These are phyloP conservation scores for Talaromyces sp. DNA, from an alignment of 2,329 filamentous ascomycete genomes.

Conservation along the genomic window DNA sequence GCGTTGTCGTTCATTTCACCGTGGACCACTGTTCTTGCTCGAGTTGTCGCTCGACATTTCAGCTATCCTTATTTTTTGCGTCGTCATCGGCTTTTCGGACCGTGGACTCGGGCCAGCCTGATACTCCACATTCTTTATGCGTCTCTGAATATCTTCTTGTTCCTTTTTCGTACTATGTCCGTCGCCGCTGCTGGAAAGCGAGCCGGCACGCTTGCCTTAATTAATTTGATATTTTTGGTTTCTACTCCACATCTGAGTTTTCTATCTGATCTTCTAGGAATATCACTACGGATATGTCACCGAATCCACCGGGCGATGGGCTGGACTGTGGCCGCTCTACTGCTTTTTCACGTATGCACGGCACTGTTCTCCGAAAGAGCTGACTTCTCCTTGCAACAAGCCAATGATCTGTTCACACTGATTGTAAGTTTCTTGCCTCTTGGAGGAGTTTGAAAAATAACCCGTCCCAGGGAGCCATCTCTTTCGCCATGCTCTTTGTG, in stretches of 20 bases:
- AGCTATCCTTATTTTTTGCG: slow-evolving; percentile 11
- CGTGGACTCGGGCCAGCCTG: slow-evolving; percentile 13
- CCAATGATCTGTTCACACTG: not conserved
- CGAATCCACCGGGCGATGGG: slow-evolving; percentile 19
- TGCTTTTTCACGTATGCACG: slow-evolving; percentile 18
- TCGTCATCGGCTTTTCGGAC: slow-evolving; percentile 12
- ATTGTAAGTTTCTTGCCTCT: not conserved
- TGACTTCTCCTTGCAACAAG: not conserved
- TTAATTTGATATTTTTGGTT: slow-evolving; percentile 22
- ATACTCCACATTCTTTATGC: slow-evolving; percentile 12
- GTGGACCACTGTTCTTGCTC: not conserved
- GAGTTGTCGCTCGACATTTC: slow-evolving; percentile 10
- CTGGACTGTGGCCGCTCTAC: slow-evolving; percentile 19
- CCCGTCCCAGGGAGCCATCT: slow-evolving; percentile 16
- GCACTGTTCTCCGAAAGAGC: not conserved
- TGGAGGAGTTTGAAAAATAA: slow-evolving; percentile 9
- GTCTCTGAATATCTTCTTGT: slow-evolving; percentile 10
- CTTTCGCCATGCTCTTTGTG: slow-evolving; percentile 17
- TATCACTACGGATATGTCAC: slow-evolving; percentile 17
- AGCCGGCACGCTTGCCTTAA: slow-evolving; percentile 19
- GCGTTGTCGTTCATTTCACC: not conserved
- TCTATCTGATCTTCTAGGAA: slow-evolving; percentile 19
- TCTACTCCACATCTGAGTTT: slow-evolving; percentile 18
- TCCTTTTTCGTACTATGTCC: slow-evolving; percentile 10
- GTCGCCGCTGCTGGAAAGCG: slow-evolving; percentile 6